Evolutionary conservation across 2,329 filamentous ascomycete species (phyloP).

Genomic region (Stagonosporopsis chrysanthemi): DNA sequence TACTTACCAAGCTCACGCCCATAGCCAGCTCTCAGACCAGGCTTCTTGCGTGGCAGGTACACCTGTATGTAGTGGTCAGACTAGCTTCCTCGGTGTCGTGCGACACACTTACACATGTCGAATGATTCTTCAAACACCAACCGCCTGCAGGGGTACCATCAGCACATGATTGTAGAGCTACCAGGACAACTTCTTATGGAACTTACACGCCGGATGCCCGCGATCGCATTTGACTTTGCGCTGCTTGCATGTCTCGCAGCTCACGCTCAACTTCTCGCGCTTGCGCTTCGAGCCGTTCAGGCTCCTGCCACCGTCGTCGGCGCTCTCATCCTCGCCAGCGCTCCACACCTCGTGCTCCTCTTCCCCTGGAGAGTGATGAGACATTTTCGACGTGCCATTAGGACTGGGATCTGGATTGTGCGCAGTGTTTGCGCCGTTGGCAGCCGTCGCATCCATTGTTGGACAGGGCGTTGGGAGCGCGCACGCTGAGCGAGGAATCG

Average conservation of each 20-base stretch:
- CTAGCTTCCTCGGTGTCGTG: background rate
- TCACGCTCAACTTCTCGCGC: conserved; percentile 57
- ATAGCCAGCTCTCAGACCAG: conserved; percentile 67
- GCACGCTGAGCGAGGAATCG: conserved; percentile 31
- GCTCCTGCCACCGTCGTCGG: conserved; percentile 48
- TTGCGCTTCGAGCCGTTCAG: conserved; percentile 57
- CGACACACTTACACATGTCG: conserved; percentile 59
- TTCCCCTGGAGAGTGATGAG: conserved; percentile 45
- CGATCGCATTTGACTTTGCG: conserved; percentile 77
- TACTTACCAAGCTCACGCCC: conserved; percentile 61
- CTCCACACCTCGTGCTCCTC: conserved; percentile 47
- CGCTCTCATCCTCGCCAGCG: conserved; percentile 50
- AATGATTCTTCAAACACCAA: conserved; percentile 73
- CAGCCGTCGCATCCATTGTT: conserved; percentile 42
- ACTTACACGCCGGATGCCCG: conserved; percentile 71
- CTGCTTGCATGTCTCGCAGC: conserved; percentile 77
- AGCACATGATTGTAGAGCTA: background rate
- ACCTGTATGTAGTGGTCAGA: conserved; percentile 42
- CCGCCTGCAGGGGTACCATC: conserved; percentile 47
- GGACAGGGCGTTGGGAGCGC: conserved; percentile 31
- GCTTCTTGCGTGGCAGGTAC: conserved; percentile 75
- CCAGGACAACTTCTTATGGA: too few species aligned
- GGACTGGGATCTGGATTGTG: conserved; percentile 42
- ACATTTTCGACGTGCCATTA: conserved; percentile 40
- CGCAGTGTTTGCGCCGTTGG: conserved; percentile 27